Percentiles rank a stretch among this genome's conserved stretches.
Conservation (phyloP, 2,329 filamentous ascomycete species). For the Aspergillus fijiensis region DNA sequence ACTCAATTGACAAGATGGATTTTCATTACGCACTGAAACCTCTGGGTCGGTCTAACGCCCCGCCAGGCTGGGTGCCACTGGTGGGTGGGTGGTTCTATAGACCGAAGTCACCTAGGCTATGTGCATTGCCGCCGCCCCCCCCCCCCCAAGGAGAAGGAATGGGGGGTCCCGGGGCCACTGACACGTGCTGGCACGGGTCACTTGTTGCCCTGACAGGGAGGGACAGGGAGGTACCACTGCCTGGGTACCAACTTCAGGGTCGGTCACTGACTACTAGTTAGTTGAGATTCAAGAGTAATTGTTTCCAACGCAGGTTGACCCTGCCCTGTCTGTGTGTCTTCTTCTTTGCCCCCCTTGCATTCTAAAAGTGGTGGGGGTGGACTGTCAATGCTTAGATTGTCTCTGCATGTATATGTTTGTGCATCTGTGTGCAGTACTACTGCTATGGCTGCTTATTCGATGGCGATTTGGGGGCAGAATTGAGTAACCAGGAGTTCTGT, state of each 20-base stretch:
- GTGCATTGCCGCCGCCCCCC: background rate
- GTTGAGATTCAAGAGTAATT: too few relatives aligned
- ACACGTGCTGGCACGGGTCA: conserved; percentile 18
- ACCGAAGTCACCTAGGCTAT: too few relatives aligned
- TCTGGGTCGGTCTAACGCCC: background rate
- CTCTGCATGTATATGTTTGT: too few relatives aligned
- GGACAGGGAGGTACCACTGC: background rate
- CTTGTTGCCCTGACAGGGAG: conserved; percentile 12
- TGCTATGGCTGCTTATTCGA: too few relatives aligned
- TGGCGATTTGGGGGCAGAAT: too few relatives aligned
- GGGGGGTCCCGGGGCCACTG: background rate
- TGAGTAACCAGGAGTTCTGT: too few relatives aligned
- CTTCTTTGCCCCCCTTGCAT: background rate
- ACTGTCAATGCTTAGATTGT: too few relatives aligned
- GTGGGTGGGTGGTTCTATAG: background rate
- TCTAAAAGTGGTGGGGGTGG: background rate
- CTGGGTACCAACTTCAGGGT: background rate
- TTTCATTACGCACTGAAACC: too few relatives aligned
- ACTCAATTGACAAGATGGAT: too few relatives aligned
- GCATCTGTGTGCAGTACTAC: too few relatives aligned
- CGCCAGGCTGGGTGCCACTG: background rate
- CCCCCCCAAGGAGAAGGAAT: background rate
- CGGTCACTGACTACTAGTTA: too few relatives aligned
- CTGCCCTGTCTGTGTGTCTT: background rate
- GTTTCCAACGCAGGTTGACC: too few relatives aligned